Base-by-base conservation (phyloP, 768 basidiomycete species). In the Sporobolomyces roseus region DNA sequence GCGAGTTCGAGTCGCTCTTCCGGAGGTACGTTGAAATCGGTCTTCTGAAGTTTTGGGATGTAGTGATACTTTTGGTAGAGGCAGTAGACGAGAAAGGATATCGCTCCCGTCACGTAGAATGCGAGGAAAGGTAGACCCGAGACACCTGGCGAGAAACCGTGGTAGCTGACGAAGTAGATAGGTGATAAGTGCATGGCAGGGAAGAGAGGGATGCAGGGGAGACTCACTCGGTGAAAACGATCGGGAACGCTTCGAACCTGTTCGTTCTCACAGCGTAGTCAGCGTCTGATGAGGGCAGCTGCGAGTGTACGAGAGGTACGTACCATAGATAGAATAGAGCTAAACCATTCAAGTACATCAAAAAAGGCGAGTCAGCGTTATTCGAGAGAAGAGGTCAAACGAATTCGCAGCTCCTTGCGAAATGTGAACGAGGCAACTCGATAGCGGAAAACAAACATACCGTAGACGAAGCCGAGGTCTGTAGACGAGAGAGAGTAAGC, bases 171-270 rank as follows among this genome's bases (percentile, higher is more conserved):
- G 62, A 75, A 62, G 68, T 25, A 68, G 73, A n/a, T 71, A 41
- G 74, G 54, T 67, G 74, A 7, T 74, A 50, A 29, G 67, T 43
- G 6, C 9, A 29, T 6, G 66, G 52, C 35, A 65, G 61, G 25
- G 65, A 45, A n/a, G 32, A 60, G 66, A 73, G 72, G 59, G 67
- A 74, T 68, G 38, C 58, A 55, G 63, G 65, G 2, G 68, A 67
- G 55, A 75, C 71, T 33, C 72, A 69, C 49, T 74, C 71, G 25
- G 45, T 60, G 68, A 75, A 79, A 41, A 77, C 74, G 32, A 78
- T 48, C 1, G 77, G 78, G 69, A 77, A 78, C 9, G 70, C 68
- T 68, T 79, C 79, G 74, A 79, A 74, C 63, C 65, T 45, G n/a
- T 1, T 17, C 38, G 51, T 52, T 41, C 10, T 9, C 10, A 41